A percentile compares a stretch with the other conserved stretches of the same genome.
These are phyloP conservation scores for Geotrichum phurueaensis DNA, from an alignment of 1,139 yeast species.

Conservation along the genomic window DNA sequence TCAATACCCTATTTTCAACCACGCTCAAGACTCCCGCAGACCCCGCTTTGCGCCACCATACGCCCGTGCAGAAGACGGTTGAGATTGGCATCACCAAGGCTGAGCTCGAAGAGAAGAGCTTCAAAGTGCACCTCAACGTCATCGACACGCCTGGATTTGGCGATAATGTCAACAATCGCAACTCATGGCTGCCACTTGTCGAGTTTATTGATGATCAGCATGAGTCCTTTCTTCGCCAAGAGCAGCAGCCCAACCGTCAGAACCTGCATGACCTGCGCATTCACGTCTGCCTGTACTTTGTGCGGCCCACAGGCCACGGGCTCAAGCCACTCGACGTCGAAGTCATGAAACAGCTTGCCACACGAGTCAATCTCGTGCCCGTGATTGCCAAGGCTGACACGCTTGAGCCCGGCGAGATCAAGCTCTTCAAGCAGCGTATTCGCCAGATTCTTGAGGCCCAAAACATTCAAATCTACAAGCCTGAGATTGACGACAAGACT, in stretches of 20 bases:
- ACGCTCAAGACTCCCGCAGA: slow-evolving; percentile 59
- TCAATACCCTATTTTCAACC: slow-evolving; percentile 73
- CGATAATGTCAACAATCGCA: slow-evolving; percentile 86
- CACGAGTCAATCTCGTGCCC: slow-evolving; percentile 90
- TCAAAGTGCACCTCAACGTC: slow-evolving; percentile 75
- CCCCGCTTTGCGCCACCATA: slow-evolving; percentile 62
- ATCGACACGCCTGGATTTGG: slow-evolving; percentile 99
- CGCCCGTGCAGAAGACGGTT: slow-evolving; percentile 85
- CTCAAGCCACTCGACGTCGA: slow-evolving; percentile 92
- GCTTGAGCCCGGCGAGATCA: slow-evolving; percentile 73
- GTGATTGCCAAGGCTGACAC: slow-evolving; percentile 95
- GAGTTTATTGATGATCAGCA: slow-evolving; percentile 97
- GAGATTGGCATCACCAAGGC: slow-evolving; percentile 90
- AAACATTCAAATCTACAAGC: slow-evolving; percentile 83
- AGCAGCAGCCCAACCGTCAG: slow-evolving; percentile 80
- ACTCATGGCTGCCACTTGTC: slow-evolving; percentile 88
- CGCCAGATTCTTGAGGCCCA: slow-evolving; percentile 91
- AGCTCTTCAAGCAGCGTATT: slow-evolving; percentile 71
- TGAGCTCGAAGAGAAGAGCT: slow-evolving; percentile 85
- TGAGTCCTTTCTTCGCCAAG: slow-evolving; percentile 90
- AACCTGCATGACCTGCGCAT: slow-evolving; percentile 68
- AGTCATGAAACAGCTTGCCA: slow-evolving; percentile 79
- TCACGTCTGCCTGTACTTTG: slow-evolving; percentile 91
- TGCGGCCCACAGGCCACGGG: slow-evolving; percentile 94
- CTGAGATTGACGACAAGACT: slow-evolving; percentile 48